A percentile compares a stretch with the other conserved stretches of the same genome.
Evolutionary conservation across 192 early-diverging fungal genomes (phyloP).

Genomic region (Gonapodya sp.): DNA sequence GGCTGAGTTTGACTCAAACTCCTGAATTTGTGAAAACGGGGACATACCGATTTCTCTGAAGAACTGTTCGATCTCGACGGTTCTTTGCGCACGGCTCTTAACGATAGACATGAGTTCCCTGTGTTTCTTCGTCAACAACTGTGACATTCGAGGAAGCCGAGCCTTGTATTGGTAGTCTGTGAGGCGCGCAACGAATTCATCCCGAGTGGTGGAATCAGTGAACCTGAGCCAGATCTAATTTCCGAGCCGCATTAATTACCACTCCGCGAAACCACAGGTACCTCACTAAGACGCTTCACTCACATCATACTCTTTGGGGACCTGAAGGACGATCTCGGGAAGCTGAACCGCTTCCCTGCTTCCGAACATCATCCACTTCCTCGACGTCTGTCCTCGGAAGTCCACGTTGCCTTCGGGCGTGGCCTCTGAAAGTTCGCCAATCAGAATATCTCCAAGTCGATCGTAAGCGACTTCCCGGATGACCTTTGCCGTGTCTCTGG

Average conservation of each 20-base stretch:
- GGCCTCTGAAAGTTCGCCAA: not conserved
- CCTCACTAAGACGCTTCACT: no score
- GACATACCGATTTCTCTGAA: not conserved
- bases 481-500: not conserved
- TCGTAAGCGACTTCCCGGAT: not conserved
- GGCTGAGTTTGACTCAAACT: no score
- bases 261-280: not conserved
- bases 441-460: not conserved
- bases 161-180: not conserved
- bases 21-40: not conserved
- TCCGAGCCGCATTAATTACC: not conserved
- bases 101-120: not conserved
- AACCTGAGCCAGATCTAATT: not conserved
- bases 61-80: not conserved
- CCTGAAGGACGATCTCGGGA: not conserved
- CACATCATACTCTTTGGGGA: not conserved
- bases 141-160: not conserved
- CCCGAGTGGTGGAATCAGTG: not conserved
- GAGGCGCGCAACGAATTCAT: not conserved
- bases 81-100: not conserved
- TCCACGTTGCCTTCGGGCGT: not conserved
- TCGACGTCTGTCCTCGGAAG: not conserved
- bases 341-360: not conserved
- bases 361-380: not conserved
- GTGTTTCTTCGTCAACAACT: not conserved